Evolutionary conservation across 805 yeast genomes (phyloP).

Genomic region (Metschnikowia proteae): DNA sequence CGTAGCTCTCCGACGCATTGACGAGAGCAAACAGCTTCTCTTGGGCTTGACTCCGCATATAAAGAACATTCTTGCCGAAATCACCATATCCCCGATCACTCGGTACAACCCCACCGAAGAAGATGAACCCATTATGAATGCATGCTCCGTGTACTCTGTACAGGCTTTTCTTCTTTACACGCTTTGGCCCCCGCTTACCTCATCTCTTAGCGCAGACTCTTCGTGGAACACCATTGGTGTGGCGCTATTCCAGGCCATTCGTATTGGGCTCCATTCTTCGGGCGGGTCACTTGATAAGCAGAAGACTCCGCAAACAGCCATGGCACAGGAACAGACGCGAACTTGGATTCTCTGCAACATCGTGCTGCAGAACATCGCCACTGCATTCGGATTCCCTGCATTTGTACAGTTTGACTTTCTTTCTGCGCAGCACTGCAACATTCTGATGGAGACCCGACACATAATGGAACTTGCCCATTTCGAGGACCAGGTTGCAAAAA

Average conservation of each 20-base stretch:
- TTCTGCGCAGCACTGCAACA: constrained; percentile 40
- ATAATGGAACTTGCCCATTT: constrained; percentile 82
- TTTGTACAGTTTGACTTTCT: constrained; percentile 77
- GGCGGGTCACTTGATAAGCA: neutral
- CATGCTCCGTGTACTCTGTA: constrained; percentile 88
- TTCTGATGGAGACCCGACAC: constrained; percentile 62
- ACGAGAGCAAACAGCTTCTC: constrained; percentile 41
- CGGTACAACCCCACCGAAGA: constrained; percentile 74
- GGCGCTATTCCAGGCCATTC: constrained; percentile 86
- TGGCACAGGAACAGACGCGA: constrained; percentile 70
- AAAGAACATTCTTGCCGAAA: constrained; percentile 76
- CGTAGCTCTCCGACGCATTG: constrained; percentile 69
- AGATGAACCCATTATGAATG: constrained; percentile 80
- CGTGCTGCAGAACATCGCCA: constrained; percentile 84
- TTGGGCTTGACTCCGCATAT: constrained; percentile 63
- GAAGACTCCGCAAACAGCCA: constrained; percentile 19
- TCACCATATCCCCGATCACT: constrained; percentile 86
- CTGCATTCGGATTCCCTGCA: constrained; percentile 93
- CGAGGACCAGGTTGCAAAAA: constrained; percentile 79
- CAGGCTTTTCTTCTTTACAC: constrained; percentile 88
- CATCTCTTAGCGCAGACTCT: constrained; percentile 91
- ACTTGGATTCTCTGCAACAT: constrained; percentile 95
- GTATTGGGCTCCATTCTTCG: constrained; percentile 83
- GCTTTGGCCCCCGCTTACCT: constrained; percentile 94
- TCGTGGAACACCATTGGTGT: constrained; percentile 94